A percentile compares a stretch with the other conserved stretches of the same genome.
Conservation (phyloP, 495 filamentous ascomycete species). For the Hypomontagnella monticulosa region DNA sequence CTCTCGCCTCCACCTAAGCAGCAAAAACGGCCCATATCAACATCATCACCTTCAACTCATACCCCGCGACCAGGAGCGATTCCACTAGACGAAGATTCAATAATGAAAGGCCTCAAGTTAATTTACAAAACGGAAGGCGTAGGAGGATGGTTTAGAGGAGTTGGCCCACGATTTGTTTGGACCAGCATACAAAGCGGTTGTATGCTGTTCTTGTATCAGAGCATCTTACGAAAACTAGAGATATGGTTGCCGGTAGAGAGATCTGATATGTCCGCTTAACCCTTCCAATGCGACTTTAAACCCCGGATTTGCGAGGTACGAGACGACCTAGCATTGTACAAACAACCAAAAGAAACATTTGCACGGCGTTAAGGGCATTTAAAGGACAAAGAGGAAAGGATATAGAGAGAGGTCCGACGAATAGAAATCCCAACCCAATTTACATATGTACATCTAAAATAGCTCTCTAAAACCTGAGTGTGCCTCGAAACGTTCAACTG, state of each 20-base stretch:
- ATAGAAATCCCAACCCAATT: conserved; percentile 33
- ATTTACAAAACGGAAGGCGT: conserved; percentile 91
- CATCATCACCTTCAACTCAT: conserved; percentile 82
- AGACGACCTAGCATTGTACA: conserved; percentile 22
- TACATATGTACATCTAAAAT: conserved; percentile 3
- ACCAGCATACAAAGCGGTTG: conserved; percentile 96
- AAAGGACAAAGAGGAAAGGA: conserved; percentile 17
- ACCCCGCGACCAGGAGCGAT: conserved; percentile 76
- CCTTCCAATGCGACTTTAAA: neutral
- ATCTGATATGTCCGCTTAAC: conserved; percentile 37
- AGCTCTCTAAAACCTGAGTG: too few relatives aligned
- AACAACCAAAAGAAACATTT: conserved; percentile 36
- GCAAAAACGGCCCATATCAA: conserved; percentile 78
- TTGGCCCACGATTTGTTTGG: conserved; percentile 95
- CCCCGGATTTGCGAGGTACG: conserved; percentile 1
- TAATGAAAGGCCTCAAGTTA: conserved; percentile 82
- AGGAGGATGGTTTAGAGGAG: conserved; percentile 91
- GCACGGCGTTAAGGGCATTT: conserved; percentile 46
- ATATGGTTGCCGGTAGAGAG: conserved; percentile 53
- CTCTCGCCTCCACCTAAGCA: conserved; percentile 46
- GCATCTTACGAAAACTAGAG: conserved; percentile 80
- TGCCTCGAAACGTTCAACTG: too few relatives aligned
- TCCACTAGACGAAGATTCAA: conserved; percentile 85
- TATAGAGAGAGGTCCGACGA: conserved; percentile 20
- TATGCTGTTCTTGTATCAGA: conserved; percentile 97